Conservation (phyloP, 169 alveolate genomes). For the Cyclospora cayetanensis region DNA sequence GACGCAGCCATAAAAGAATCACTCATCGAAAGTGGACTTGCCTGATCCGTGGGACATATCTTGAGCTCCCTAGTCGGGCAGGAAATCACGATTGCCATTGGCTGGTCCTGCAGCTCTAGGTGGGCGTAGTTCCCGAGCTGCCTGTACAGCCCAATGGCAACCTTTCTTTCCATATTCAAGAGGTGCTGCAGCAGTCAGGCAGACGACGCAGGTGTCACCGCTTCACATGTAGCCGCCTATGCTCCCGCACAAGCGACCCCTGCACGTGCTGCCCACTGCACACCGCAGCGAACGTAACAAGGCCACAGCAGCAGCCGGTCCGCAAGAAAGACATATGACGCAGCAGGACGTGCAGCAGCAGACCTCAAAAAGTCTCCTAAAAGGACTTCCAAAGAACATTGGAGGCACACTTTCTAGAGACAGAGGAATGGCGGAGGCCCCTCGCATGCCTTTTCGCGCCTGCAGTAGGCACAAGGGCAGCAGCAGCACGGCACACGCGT, state of each 20-base stretch:
- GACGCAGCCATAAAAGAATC: too few species aligned
- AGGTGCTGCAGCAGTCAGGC: slow-evolving; percentile 54
- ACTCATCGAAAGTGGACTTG: too few species aligned
- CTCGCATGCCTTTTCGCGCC: slow-evolving; percentile 16
- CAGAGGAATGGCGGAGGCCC: slow-evolving; percentile 32
- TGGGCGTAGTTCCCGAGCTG: slow-evolving; percentile 33
- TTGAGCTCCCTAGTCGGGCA: slow-evolving; percentile 37
- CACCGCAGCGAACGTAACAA: background rate
- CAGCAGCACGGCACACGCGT: too few species aligned
- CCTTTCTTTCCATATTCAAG: slow-evolving; percentile 43
- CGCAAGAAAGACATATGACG: background rate
- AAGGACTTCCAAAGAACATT: slow-evolving; percentile 59
- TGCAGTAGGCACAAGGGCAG: slow-evolving; percentile 29
- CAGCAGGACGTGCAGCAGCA: background rate
- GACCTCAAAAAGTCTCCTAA: slow-evolving; percentile 22
- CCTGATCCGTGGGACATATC: slow-evolving; percentile 46
- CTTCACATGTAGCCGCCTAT: background rate
- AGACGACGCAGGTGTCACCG: background rate
- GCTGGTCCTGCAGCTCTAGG: slow-evolving; percentile 26
- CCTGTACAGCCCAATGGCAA: slow-evolving; percentile 60
- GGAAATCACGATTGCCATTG: background rate
- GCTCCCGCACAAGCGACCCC: background rate
- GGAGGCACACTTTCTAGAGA: slow-evolving; percentile 56
- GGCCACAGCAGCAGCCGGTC: background rate
- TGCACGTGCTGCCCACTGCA: background rate